Base-by-base conservation (phyloP, 2,329 filamentous ascomycete genomes). In the Arthroderma sp. region DNA sequence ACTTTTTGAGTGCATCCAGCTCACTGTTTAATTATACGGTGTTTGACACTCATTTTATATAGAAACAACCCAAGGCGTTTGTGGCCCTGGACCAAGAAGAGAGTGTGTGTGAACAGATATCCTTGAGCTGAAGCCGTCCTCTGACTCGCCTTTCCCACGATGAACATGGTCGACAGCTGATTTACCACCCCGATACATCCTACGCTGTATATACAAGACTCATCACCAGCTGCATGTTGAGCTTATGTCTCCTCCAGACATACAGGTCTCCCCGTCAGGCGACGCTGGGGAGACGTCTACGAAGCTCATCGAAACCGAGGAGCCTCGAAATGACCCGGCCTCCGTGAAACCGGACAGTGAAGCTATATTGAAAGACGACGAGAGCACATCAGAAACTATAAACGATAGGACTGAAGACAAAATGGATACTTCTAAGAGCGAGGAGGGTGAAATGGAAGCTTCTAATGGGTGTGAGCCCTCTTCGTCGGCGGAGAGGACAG, bases 191-290 rank as follows among this genome's bases (percentile, higher is more conserved):
- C 25, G 25, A 28, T 17, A 31, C 25, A 17, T 51, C 17, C 39
- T 17, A 6, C 39, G 39, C 17, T 21, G 3, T 49, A 25, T 51
- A 51, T 51, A 51, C 44, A 33, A 25, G 4, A 33, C 13, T 19
- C 28, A 17, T 33, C 17, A 47, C 8, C 43, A 17, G 23, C 43
- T 25, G 23, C 57, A 60, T 60, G 59, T 56, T 53, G 41, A 60
- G 59, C 57, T 52, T 57, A 60, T 60, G 59, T 60, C 57, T 55
- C 44, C 53, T 37, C 52, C 53, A 41, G 56, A 58, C 17, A 44
- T 41, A 31, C 47, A 47, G 54, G 43, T 37, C 28, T 28, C 23
- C 44, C 43, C 53, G 21, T 38, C 56, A 56, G 54, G 21, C 39
- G 39, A 31, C 39, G 38, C 15, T 19, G 37, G 39, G 54, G 54